A percentile compares a stretch with the other conserved stretches of the same genome.
These are phyloP conservation scores for Cicer chorassanicum DNA, from an alignment of 306 rosid genomes.

Conservation along the genomic window DNA sequence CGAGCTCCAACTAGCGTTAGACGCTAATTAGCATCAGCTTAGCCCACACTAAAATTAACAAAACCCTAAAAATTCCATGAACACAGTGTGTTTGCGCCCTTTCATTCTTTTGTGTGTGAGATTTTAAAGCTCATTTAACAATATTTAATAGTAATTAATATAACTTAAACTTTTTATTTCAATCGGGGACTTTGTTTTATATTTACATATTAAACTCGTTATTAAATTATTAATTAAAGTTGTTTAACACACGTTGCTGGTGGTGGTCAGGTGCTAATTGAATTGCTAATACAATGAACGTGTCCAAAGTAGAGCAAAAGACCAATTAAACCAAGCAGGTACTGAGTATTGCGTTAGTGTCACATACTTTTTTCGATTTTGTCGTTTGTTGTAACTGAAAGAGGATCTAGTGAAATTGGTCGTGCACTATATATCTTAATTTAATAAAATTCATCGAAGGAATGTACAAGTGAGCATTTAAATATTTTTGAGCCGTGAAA, in stretches of 20 bases:
- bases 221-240: not conserved
- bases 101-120: no score
- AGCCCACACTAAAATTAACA: no score
- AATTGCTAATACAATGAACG: slow-evolving; percentile 3
- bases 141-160: no score
- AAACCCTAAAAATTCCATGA: no score
- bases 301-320: not conserved
- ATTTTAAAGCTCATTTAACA: no score
- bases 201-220: no score
- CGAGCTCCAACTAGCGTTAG: no score
- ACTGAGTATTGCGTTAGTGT: not conserved
- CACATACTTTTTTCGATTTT: slow-evolving; percentile 15
- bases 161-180: no score
- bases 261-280: not conserved
- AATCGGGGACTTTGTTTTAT: no score
- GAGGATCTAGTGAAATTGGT: slow-evolving; percentile 23
- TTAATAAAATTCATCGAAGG: not conserved
- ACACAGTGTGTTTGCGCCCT: no score
- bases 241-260: not conserved
- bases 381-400: not conserved
- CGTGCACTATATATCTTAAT: not conserved
- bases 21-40: no score
- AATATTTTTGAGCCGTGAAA: slow-evolving; percentile 11
- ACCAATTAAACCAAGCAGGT: not conserved
- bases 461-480: not conserved